These are phyloP conservation scores for Echinosophora koreensis DNA, from an alignment of 306 rosid species.

Conservation along the genomic window DNA sequence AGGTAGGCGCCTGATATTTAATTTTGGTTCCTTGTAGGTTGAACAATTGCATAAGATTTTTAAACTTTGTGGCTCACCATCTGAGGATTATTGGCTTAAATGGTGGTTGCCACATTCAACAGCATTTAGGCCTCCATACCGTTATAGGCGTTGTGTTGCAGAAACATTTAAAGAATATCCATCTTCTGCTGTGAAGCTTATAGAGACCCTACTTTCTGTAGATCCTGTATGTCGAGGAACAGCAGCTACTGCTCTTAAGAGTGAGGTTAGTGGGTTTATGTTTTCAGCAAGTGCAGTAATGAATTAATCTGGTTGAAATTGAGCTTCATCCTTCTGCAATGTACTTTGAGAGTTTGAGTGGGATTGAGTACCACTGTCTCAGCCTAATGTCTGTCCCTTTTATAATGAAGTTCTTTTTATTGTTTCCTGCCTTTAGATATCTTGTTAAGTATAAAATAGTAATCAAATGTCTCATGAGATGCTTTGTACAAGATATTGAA, in stretches of 20 bases:
- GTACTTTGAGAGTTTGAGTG: background rate
- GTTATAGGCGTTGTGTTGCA: slow-evolving; percentile 72
- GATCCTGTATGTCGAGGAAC: slow-evolving; percentile 86
- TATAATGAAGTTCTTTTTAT: slow-evolving; percentile 9
- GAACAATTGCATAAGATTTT: slow-evolving; percentile 95
- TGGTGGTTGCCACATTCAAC: slow-evolving; percentile 67
- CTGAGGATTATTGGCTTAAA: slow-evolving; percentile 85
- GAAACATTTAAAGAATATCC: slow-evolving; percentile 83
- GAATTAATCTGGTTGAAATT: slow-evolving; percentile 31
- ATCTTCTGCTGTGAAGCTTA: slow-evolving; percentile 66
- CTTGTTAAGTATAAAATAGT: slow-evolving; percentile 27
- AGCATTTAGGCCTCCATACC: slow-evolving; percentile 81
- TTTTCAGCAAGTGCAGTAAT: slow-evolving; percentile 18
- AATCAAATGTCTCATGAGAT: slow-evolving; percentile 38
- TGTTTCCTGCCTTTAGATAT: background rate
- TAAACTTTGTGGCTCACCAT: slow-evolving; percentile 97
- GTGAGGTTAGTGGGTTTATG: slow-evolving; percentile 64
- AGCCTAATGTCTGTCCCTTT: slow-evolving; percentile 28
- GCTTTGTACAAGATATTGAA: slow-evolving; percentile 15
- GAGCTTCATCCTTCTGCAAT: slow-evolving; percentile 13
- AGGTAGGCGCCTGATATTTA: slow-evolving; percentile 38
- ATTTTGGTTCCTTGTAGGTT: slow-evolving; percentile 61
- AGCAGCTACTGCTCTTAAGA: slow-evolving; percentile 75
- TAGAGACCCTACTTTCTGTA: slow-evolving; percentile 79
- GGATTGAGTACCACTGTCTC: slow-evolving; percentile 28